Conservation (phyloP, 108 stramenopile species). For the Skeletonema menzelii region DNA sequence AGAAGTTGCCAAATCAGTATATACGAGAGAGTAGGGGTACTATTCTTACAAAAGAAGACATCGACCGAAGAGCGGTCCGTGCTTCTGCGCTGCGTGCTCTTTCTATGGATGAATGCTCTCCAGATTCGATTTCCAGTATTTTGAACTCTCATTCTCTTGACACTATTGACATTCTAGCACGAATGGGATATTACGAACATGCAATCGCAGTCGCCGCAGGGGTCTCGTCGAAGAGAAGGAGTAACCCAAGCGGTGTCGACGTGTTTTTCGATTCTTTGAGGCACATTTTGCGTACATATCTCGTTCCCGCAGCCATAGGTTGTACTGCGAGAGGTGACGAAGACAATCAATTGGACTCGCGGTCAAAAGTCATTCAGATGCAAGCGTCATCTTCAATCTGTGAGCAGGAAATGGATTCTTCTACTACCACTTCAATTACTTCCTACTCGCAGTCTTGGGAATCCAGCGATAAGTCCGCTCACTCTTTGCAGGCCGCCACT, state of each 20-base stretch:
- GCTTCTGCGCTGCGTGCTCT: constrained; percentile 57
- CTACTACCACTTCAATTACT: constrained; percentile 5
- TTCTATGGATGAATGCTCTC: constrained; percentile 53
- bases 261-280: constrained; percentile 60
- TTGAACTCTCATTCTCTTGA: constrained; percentile 27
- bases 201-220: constrained; percentile 59
- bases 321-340: not conserved
- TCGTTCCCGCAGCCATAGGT: constrained; percentile 55
- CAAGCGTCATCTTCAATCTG: constrained; percentile 35
- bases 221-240: constrained; percentile 34
- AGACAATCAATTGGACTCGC: constrained; percentile 22
- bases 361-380: constrained; percentile 45
- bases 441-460: constrained; percentile 22
- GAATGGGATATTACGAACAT: constrained; percentile 65
- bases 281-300: constrained; percentile 55
- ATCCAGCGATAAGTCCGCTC: constrained; percentile 10
- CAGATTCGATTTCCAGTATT: constrained; percentile 38
- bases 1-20: constrained; percentile 25
- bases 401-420: not conserved
- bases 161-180: constrained; percentile 60
- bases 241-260: constrained; percentile 56
- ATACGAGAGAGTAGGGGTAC: constrained; percentile 22
- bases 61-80: constrained; percentile 54
- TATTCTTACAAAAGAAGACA: constrained; percentile 52
- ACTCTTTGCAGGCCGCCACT: constrained; percentile 19